These are phyloP conservation scores for Puccinia sorghi DNA, from an alignment of 1,284 basidiomycete genomes.

Conservation along the genomic window DNA sequence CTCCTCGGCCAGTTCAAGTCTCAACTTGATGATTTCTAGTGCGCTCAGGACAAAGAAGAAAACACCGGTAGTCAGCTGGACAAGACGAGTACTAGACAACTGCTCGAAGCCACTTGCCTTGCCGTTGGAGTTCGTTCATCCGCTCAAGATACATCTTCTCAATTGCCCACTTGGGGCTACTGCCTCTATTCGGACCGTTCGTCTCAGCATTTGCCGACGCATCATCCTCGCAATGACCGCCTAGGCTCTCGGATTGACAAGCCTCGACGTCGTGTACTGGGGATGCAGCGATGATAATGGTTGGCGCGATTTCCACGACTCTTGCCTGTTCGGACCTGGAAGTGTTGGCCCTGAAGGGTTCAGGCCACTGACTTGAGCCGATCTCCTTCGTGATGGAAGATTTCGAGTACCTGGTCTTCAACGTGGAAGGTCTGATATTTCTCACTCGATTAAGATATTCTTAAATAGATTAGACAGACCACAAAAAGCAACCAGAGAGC, in stretches of 20 bases:
- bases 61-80: neutral
- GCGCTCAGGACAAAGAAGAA: neutral
- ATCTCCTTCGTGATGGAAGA: neutral
- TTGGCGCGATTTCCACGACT: neutral
- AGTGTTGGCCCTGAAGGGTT: neutral
- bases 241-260: neutral
- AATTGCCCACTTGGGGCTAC: neutral
- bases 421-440: neutral
- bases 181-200: neutral
- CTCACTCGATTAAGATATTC: neutral
- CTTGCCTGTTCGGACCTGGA: neutral
- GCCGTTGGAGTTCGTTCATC: slow-evolving; percentile 21
- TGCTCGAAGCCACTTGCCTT: neutral
- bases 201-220: neutral
- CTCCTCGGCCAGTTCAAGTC: slow-evolving; percentile 20
- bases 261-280: neutral
- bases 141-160: slow-evolving; percentile 5
- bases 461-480: neutral
- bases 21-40: slow-evolving; percentile 30
- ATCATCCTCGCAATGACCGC: neutral
- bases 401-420: neutral
- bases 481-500: neutral
- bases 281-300: neutral
- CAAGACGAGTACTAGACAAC: neutral
- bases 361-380: neutral